Base-by-base conservation (phyloP, 345 rosid species). In the Camelina neglecta region DNA sequence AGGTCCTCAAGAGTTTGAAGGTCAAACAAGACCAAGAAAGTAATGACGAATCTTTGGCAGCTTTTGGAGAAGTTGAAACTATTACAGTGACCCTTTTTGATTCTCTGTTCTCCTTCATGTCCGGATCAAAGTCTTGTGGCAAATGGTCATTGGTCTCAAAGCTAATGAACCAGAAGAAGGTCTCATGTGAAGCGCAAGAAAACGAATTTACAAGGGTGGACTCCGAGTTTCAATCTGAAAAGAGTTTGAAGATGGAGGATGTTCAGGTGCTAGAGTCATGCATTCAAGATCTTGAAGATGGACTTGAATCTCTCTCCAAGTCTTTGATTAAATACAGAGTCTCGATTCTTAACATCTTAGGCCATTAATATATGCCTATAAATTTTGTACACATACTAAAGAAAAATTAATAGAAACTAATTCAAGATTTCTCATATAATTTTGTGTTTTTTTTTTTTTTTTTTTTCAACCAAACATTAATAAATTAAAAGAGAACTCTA, bases 311-410 rank as follows among this genome's bases (percentile, higher is more conserved):
- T 54, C 45, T 81, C 12, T 79, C 69, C 8, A 81, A 70, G 65
- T 65, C 75, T 13, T 49, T 84, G 72, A 83, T 86, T 24, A 86
- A 84, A 72, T 74, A 75, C 47, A 83, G 86, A 74, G 90, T 70
- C 18, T 81, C 81, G 6, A n/a, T 86, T 75, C 88, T 88, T 50
- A 85, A 82, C 67, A 75, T 42, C 36, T 41, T 84, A 67, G 78
- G 72, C 72, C 59, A 67, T 11, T 81, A 61, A 72, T 29, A 4
- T 4, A 29, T 7, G 56, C 16, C 23, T 54, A 76, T 9, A 61
- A 21, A n/a, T 33, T 54, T 76, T 55, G 51, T 55, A 61, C 6
- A 54, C 15, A 36, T 15, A 26, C 7, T 18, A 23, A 61, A 60
- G 18, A 26, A 21, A 44, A 21, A 0, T 24, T 49, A 59, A 67